A percentile compares a stretch with the other conserved stretches of the same genome.
Conservation (phyloP, 305 asterid genomes). For the Stenogyne calaminthoides region DNA sequence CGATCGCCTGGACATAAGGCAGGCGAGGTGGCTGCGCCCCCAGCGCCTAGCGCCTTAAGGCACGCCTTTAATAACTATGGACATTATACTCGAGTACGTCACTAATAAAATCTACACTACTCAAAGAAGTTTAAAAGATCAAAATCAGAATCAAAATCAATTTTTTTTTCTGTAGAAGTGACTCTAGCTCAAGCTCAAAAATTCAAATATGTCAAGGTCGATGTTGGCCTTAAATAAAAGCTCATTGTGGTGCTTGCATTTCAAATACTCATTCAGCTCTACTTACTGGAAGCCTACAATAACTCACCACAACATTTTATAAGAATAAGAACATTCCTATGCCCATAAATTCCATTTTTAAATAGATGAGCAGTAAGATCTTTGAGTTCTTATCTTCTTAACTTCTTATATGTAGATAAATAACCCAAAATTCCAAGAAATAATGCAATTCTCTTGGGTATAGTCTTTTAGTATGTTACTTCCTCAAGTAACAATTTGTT, state of each 20-base stretch:
- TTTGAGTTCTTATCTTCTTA: background rate
- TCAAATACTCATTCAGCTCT: background rate
- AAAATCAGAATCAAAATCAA: background rate
- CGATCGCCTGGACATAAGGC: too few relatives aligned
- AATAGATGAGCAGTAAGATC: background rate
- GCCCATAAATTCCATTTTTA: background rate
- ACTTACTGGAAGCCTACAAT: background rate
- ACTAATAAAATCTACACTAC: background rate
- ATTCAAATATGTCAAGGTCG: background rate
- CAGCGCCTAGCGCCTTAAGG: too few relatives aligned
- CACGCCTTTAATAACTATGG: too few relatives aligned
- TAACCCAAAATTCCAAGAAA: background rate
- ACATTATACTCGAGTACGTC: background rate
- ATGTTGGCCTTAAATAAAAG: background rate
- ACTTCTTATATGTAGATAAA: background rate
- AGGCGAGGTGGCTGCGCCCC: too few relatives aligned
- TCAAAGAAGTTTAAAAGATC: background rate
- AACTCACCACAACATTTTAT: background rate
- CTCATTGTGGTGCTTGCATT: background rate
- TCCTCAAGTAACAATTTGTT: background rate
- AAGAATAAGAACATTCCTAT: background rate
- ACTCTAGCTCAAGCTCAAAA: background rate
- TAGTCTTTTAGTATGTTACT: background rate
- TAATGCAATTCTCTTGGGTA: background rate
- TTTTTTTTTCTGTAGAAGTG: background rate